Evolutionary conservation across 257 asterid species (phyloP), one percentile per base, ranked within the genome.

Genomic region (Lycium ferocissimum): DNA sequence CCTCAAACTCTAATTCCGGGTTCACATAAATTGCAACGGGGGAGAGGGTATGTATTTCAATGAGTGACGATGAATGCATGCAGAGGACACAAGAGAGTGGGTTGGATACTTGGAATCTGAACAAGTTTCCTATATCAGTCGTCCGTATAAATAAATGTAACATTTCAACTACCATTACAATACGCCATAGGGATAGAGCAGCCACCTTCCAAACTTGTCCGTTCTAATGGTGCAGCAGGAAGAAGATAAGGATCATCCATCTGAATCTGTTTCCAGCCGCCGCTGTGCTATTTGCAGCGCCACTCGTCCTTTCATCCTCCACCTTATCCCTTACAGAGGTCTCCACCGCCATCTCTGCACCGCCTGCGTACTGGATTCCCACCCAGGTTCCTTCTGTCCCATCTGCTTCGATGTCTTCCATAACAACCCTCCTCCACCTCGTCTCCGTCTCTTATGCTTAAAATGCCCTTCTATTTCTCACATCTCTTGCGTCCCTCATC

Each of bases 91-190:
- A 40, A 17, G 54, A 70, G 35, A 17, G 14, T 33, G 35, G 9
- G 56, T 71, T 71, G 57, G 79, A 38, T 38, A 8, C 67, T 61
- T 61, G 8, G 67, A n/a, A 61, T 61, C 67, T 56, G 13, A 37
- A 69, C 76, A 37, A 15, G n/a, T 66, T 66, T 66, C 45, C n/a
- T 13, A 2, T 33, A 66, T 38, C 33, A 38, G 14, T 70, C 26
- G 7, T 70, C 26, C 22, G 8, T 70, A 69, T 66, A 67, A 70
- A 70, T 70, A 70, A 40, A 70, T 70, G 79, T 3, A 20, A 70
- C 33, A 38, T 69, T 69, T 15, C 11, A 2, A 37, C 18, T 59
- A 59, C 3, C 4, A 54, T 14, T 56, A 33, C 17, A 4, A 26
- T 67, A 67, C 20, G 75, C 20, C 49, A 40, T 8, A 17, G 7